Evolutionary conservation across 495 filamentous ascomycete species (phyloP).

Genomic region (Penicillium daleae): DNA sequence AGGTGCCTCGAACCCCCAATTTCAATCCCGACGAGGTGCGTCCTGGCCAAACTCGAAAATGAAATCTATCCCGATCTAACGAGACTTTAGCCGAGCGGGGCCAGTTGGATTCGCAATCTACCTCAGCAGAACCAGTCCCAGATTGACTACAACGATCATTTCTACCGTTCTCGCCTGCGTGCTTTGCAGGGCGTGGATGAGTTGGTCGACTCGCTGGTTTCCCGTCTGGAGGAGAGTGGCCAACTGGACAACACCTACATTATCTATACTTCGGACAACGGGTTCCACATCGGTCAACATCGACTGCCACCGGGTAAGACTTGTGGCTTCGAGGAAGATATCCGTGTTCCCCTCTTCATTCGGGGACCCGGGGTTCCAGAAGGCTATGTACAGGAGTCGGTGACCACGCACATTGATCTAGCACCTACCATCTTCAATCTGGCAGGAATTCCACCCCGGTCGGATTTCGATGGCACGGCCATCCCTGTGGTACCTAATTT

Average conservation of each 20-base stretch:
- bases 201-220: conserved; percentile 61
- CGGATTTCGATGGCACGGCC: conserved; percentile 63
- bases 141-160: conserved; percentile 69
- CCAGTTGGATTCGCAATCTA: conserved; percentile 63
- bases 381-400: conserved; percentile 50
- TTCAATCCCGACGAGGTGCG: conserved; percentile 55
- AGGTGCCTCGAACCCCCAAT: conserved; percentile 40
- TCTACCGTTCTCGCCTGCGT: conserved; percentile 65
- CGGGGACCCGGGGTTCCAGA: conserved; percentile 60
- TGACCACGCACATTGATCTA: conserved; percentile 71
- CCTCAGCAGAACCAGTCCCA: conserved; percentile 55
- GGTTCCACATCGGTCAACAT: conserved; percentile 77
- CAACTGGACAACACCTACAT: conserved; percentile 71
- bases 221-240: conserved; percentile 51
- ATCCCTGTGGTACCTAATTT: conserved; percentile 51
- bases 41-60: conserved; percentile 34
- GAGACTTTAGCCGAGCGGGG: conserved; percentile 61
- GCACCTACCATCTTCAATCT: conserved; percentile 65
- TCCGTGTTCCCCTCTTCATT: conserved; percentile 68
- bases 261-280: conserved; percentile 75
- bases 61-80: conserved; percentile 52
- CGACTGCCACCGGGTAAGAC: conserved; percentile 72
- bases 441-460: conserved; percentile 49
- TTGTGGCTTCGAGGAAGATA: conserved; percentile 73
- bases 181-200: conserved; percentile 72